Conservation (phyloP, 1,139 yeast genomes). For the Saccharomyces hybrid region DNA sequence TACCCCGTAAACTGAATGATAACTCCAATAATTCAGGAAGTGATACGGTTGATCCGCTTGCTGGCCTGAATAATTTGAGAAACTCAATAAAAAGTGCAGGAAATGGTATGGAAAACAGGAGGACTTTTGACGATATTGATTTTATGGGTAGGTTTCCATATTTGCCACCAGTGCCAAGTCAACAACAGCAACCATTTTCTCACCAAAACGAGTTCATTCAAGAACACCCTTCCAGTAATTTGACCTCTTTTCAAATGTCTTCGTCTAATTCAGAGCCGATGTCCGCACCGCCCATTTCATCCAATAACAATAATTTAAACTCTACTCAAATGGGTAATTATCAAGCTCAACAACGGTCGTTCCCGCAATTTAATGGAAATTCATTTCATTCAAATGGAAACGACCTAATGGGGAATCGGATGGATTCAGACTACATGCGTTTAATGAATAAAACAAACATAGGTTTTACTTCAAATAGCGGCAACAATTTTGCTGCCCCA, state of each 20-base stretch:
- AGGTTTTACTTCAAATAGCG: neutral
- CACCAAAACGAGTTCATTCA: neutral
- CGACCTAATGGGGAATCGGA: neutral
- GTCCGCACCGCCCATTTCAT: neutral
- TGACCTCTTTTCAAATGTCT: neutral
- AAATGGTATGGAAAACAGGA: neutral
- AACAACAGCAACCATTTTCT: neutral
- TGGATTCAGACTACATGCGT: neutral
- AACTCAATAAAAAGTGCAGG: neutral
- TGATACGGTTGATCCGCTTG: neutral
- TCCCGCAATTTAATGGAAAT: conserved; percentile 3
- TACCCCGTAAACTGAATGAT: conserved; percentile 17
- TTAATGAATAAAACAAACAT: neutral
- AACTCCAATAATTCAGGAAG: neutral
- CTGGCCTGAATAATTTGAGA: neutral
- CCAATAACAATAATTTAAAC: neutral
- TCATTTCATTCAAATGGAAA: conserved; percentile 5
- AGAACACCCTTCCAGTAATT: neutral
- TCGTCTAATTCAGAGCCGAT: conserved; percentile 4
- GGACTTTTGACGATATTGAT: neutral
- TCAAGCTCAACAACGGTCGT: conserved; percentile 5
- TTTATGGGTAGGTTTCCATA: neutral
- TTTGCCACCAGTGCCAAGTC: neutral
- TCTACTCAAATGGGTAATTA: conserved; percentile 6
- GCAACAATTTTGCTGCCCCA: neutral